Conservation (phyloP, 768 basidiomycete species). For the Phylloporus rhodoxanthus region DNA sequence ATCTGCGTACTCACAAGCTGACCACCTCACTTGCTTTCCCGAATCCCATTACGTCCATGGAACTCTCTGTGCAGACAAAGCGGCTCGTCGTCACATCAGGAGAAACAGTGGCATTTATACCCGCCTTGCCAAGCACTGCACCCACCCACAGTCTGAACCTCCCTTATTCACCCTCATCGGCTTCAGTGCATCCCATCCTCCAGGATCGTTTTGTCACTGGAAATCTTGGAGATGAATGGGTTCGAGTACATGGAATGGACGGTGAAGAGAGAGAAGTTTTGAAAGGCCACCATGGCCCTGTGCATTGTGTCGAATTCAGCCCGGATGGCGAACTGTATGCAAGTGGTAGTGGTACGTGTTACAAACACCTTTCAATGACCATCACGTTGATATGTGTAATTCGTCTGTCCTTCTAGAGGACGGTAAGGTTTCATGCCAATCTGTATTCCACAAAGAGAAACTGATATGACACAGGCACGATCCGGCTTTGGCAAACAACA, state of each 20-base stretch:
- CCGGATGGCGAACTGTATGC: conserved; percentile 98
- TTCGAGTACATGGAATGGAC: conserved; percentile 84
- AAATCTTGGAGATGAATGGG: conserved; percentile 89
- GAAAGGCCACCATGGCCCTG: conserved; percentile 97
- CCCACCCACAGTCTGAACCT: conserved; percentile 74
- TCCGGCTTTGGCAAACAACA: conserved; percentile 95
- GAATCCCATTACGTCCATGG: conserved; percentile 89
- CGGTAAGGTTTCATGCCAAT: conserved; percentile 40
- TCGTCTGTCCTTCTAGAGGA: conserved; percentile 50
- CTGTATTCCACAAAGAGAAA: not conserved
- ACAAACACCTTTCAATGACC: conserved; percentile 7
- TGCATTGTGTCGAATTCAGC: conserved; percentile 88
- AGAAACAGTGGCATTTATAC: conserved; percentile 88
- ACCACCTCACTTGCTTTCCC: conserved; percentile 68
- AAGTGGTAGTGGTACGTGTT: conserved; percentile 82
- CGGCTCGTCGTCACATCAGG: conserved; percentile 88
- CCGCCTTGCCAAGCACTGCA: conserved; percentile 55
- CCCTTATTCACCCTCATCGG: conserved; percentile 85
- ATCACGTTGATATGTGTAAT: conserved; percentile 3
- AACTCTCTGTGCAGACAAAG: conserved; percentile 74
- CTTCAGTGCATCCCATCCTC: conserved; percentile 85
- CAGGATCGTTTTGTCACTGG: conserved; percentile 93
- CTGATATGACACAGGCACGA: conserved; percentile 57
- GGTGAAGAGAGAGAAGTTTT: conserved; percentile 88
- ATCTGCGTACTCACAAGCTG: conserved; percentile 71